Percentiles rank a stretch among this genome's conserved stretches.
Conservation (phyloP, 768 basidiomycete genomes). For the Xerocomus spinulosus region DNA sequence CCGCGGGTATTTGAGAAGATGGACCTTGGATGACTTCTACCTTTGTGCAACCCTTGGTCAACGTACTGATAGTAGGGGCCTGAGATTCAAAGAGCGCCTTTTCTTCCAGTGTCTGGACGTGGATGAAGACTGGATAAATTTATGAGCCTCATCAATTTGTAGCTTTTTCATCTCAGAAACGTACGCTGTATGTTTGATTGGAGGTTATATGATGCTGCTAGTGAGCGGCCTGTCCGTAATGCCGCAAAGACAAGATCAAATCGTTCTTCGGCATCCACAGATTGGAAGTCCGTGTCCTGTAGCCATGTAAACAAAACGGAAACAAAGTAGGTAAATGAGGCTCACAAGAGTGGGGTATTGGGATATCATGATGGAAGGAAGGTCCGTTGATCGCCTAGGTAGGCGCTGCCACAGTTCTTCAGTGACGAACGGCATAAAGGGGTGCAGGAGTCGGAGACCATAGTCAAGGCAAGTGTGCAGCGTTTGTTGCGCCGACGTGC, state of each 20-base stretch:
- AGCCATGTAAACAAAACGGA: neutral
- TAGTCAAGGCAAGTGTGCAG: constrained; percentile 91
- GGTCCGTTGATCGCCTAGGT: constrained; percentile 77
- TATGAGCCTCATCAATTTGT: neutral
- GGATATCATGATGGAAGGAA: constrained; percentile 85
- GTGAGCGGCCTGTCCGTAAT: constrained; percentile 74
- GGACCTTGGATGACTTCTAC: constrained; percentile 61
- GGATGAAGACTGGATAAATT: constrained; percentile 62
- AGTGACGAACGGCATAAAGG: constrained; percentile 99
- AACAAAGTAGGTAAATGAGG: constrained; percentile 5
- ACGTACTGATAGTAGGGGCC: constrained; percentile 62
- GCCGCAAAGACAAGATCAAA: constrained; percentile 84
- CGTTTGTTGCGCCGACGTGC: constrained; percentile 89
- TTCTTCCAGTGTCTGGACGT: constrained; percentile 59
- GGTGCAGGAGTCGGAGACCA: constrained; percentile 87
- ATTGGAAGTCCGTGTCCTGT: constrained; percentile 59
- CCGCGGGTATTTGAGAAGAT: constrained; percentile 66
- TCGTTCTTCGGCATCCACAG: constrained; percentile 68
- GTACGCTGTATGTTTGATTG: constrained; percentile 79
- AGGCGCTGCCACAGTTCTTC: constrained; percentile 98
- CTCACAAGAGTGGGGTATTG: constrained; percentile 77
- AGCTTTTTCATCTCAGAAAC: constrained; percentile 13
- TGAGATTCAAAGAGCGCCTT: constrained; percentile 69
- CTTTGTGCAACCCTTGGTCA: constrained; percentile 84
- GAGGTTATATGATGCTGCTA: constrained; percentile 86